Evolutionary conservation across 2,329 filamentous ascomycete species (phyloP).

Genomic region (Apiospora phragmitis): DNA sequence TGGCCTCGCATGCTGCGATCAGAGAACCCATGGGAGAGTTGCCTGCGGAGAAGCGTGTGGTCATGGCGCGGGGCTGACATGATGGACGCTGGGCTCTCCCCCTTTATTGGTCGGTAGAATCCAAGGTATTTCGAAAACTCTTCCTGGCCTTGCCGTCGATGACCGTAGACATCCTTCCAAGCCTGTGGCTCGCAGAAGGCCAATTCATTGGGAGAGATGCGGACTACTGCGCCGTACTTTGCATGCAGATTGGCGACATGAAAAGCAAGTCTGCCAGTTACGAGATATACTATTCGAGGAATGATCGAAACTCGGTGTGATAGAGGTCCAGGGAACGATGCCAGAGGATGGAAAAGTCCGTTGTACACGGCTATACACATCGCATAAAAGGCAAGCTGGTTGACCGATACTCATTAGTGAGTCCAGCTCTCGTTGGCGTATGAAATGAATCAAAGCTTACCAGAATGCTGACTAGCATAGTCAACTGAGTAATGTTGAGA

Average conservation of each 20-base stretch:
- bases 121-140: constrained; percentile 32
- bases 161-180: constrained; percentile 43
- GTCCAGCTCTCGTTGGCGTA: too few species aligned
- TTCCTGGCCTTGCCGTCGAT: constrained; percentile 27
- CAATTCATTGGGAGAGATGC: constrained; percentile 43
- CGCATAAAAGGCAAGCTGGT: neutral
- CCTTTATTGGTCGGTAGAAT: constrained; percentile 28
- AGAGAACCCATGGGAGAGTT: constrained; percentile 41
- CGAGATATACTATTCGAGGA: constrained; percentile 21
- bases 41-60: constrained; percentile 34
- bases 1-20: constrained; percentile 41
- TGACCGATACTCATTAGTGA: neutral
- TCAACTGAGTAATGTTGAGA: neutral
- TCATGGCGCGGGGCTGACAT: constrained; percentile 31
- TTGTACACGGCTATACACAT: constrained; percentile 23
- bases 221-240: constrained; percentile 42
- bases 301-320: constrained; percentile 24
- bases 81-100: constrained; percentile 29
- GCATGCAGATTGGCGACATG: constrained; percentile 30
- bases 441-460: neutral
- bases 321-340: constrained; percentile 29
- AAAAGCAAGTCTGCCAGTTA: constrained; percentile 26
- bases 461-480: neutral
- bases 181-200: constrained; percentile 39
- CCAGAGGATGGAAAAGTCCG: constrained; percentile 29